These are phyloP conservation scores for Poteriospumella lacustris DNA, from an alignment of 108 stramenopile species.

Conservation along the genomic window DNA sequence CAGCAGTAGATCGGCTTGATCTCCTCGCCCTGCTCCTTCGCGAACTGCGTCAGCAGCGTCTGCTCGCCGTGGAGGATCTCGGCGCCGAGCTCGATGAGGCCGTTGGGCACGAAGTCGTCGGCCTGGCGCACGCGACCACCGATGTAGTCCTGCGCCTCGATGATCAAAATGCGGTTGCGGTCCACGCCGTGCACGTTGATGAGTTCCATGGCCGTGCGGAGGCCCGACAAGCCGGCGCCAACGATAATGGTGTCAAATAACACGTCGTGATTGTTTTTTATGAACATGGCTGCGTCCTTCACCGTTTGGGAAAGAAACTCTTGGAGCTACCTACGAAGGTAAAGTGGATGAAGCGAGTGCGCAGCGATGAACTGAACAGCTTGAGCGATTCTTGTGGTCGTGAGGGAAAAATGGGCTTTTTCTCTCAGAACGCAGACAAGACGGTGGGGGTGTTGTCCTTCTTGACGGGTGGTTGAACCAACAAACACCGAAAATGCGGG, in stretches of 20 bases:
- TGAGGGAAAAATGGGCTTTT: too few species aligned
- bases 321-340: too few species aligned
- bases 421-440: too few species aligned
- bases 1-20: neutral
- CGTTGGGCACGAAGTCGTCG: neutral
- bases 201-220: neutral
- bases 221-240: neutral
- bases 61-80: slow-evolving; percentile 2
- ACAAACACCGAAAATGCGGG: too few species aligned
- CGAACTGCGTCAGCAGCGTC: neutral
- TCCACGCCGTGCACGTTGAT: neutral
- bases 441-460: too few species aligned
- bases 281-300: too few species aligned
- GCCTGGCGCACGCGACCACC: neutral
- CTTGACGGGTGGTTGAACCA: too few species aligned
- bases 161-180: neutral
- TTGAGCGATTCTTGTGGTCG: too few species aligned
- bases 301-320: too few species aligned
- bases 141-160: slow-evolving; percentile 17
- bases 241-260: slow-evolving; percentile 1
- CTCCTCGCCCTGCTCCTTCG: neutral
- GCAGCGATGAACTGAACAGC: too few species aligned
- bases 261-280: too few species aligned
- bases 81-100: neutral
- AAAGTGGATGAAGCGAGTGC: too few species aligned